Evolutionary conservation across 2,329 filamentous ascomycete species (phyloP).

Genomic region (Xylariaceae sp.): DNA sequence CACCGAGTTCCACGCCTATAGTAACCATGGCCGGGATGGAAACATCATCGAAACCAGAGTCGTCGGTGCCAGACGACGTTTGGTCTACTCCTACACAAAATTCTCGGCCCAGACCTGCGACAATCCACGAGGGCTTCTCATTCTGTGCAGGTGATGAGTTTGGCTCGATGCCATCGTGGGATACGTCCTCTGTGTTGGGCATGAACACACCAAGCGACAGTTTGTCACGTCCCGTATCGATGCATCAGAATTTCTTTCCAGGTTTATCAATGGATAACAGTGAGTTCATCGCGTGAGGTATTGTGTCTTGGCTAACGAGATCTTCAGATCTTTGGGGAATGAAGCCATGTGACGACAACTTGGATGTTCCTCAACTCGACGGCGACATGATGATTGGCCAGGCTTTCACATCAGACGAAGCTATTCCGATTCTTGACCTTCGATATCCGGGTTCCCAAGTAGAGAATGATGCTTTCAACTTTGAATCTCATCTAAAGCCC

Average conservation of each 20-base stretch:
- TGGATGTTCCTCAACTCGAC: conserved; percentile 56
- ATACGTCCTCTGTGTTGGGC: conserved; percentile 49
- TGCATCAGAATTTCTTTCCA: conserved; percentile 58
- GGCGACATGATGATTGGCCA: conserved; percentile 60
- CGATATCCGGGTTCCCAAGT: conserved; percentile 47
- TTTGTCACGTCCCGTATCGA: conserved; percentile 53
- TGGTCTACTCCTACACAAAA: conserved; percentile 57
- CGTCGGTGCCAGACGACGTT: conserved; percentile 44
- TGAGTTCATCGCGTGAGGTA: conserved; percentile 34
- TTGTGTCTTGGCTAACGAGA: conserved; percentile 21
- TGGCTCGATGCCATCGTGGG: conserved; percentile 54
- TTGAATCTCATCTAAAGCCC: conserved; percentile 52
- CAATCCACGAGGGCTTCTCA: conserved; percentile 61
- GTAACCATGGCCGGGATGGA: conserved; percentile 52
- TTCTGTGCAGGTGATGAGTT: conserved; percentile 57
- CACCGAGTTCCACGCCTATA: conserved; percentile 42
- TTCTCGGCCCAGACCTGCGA: conserved; percentile 53
- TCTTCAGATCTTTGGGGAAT: conserved; percentile 47
- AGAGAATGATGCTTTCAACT: conserved; percentile 50
- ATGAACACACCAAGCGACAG: conserved; percentile 52
- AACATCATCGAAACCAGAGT: conserved; percentile 47
- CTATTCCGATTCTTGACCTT: conserved; percentile 60
- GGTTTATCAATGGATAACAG: conserved; percentile 47
- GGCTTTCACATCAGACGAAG: conserved; percentile 61
- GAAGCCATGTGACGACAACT: conserved; percentile 56